Conservation (phyloP, 2,329 filamentous ascomycete species). For the Corniculantispora saksenae region DNA sequence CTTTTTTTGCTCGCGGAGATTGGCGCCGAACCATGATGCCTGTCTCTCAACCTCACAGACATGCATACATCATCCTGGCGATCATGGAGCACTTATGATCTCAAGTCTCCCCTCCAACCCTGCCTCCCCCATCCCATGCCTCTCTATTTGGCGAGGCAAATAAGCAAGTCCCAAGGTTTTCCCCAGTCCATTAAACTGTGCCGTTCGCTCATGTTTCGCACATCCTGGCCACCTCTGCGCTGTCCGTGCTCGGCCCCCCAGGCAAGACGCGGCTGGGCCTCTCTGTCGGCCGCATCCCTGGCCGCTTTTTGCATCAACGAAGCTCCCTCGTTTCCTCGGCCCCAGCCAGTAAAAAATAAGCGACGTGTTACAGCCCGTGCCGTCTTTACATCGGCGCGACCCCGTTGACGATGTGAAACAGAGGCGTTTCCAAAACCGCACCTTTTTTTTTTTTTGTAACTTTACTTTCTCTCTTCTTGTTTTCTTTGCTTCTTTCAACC, state of each 20-base stretch:
- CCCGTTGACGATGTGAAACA: conserved; percentile 15
- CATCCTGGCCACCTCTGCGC: not conserved
- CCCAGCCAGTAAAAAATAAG: conserved; percentile 8
- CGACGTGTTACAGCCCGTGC: conserved; percentile 17
- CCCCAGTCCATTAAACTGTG: not conserved
- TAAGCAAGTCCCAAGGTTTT: not conserved
- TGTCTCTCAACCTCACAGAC: too few species aligned
- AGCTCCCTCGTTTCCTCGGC: not conserved
- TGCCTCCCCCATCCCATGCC: not conserved
- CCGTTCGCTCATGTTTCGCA: not conserved
- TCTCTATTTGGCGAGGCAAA: not conserved
- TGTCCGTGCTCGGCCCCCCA: conserved; percentile 9
- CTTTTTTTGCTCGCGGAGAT: too few species aligned
- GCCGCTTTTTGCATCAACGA: not conserved
- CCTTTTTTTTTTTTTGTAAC: not conserved
- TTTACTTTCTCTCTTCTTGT: not conserved
- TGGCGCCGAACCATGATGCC: too few species aligned
- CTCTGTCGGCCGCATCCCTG: not conserved
- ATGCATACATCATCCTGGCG: too few species aligned
- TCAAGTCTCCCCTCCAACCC: not conserved
- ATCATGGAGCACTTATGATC: too few species aligned
- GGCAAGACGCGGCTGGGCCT: not conserved
- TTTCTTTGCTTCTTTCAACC: not conserved
- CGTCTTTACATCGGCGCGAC: conserved; percentile 5
- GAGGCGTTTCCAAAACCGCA: conserved; percentile 14